Evolutionary conservation across 1,284 basidiomycete genomes (phyloP).

Genomic region (Malassezia brasiliensis): DNA sequence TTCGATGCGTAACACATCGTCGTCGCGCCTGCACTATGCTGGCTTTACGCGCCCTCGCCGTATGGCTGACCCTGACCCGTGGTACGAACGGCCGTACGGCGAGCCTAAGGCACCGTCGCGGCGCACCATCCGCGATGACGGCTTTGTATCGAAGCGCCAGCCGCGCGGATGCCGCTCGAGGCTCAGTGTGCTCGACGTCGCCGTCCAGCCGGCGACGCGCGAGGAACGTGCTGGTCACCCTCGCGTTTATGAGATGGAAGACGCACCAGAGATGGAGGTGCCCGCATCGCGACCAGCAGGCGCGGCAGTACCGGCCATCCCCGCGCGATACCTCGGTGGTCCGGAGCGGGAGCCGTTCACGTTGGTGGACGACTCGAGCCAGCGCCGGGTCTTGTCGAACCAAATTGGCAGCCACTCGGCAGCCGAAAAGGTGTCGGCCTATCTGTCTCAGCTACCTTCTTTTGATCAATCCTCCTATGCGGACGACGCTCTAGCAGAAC

Average conservation of each 20-base stretch:
- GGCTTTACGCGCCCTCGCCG: not conserved
- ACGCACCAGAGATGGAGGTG: not conserved
- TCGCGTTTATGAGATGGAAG: not conserved
- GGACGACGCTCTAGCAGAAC: not conserved
- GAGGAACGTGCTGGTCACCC: not conserved
- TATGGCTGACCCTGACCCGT: not conserved
- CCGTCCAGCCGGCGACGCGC: not conserved
- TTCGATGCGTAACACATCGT: not conserved
- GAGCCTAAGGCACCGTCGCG: not conserved
- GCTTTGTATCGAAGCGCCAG: not conserved
- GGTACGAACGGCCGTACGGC: not conserved
- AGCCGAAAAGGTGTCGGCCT: slow-evolving; percentile 5
- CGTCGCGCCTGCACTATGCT: not conserved
- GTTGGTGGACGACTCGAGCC: not conserved
- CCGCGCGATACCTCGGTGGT: not conserved
- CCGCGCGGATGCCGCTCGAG: not conserved
- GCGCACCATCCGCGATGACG: not conserved
- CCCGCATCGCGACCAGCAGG: not conserved
- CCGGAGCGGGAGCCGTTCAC: not conserved
- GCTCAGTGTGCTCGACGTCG: not conserved
- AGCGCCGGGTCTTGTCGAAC: not conserved
- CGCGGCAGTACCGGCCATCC: not conserved
- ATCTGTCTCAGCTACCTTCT: slow-evolving; percentile 1
- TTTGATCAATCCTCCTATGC: not conserved
- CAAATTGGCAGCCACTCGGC: not conserved